Evolutionary conservation across 1,284 basidiomycete genomes (phyloP), one percentile per base, ranked within the genome.

Genomic region (Amylostereum areolatum): DNA sequence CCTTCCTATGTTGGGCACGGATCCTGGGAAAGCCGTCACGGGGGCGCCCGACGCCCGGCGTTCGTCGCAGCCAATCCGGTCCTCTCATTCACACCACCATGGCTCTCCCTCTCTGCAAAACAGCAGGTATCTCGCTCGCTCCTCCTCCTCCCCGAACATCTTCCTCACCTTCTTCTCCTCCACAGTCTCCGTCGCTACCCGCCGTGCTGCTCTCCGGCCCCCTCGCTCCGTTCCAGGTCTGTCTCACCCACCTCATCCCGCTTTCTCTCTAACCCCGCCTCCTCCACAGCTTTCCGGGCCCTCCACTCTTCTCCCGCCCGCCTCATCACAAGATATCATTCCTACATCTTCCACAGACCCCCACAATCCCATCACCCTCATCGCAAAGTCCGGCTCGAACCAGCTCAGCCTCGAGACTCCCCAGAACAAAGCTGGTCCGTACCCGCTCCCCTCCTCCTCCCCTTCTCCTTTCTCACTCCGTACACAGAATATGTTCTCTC

Each of bases 401-500:
- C 92, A 95, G 65, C 74, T 82, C 52, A 89, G 85, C 63, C 74
- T 98, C 56, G 89, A 95, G 74, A 86, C 83, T 24, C 95, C 95
- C 18, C 78, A 80, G 64, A 97, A 96, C 69, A 88, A 82, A 66
- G 92, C 89, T 61, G 92, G 92, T 92, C 61, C 56, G 85, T 76
- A 28, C 29, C 25, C n/a, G n/a, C n/a, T n/a, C n/a, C n/a, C n/a
- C n/a, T n/a, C 11, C 8, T 18, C 31, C n/a, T 40, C 27, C 32
- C 8, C 36, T 47, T 3, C 28, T 31, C 37, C 31, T 36, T 11
- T 42, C 47, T 44, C 10, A 51, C 33, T n/a, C 45, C 43, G 9
- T 40, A 12, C 34, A 28, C 42, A 92, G 96, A 99, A 71, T 99
- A 98, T 77, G 94, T 97, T 0, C 76, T 99, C 40, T 92, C 94